A percentile compares a stretch with the other conserved stretches of the same genome.
Evolutionary conservation across 2,329 filamentous ascomycete species (phyloP).

Genomic region (Fusarium sp.): DNA sequence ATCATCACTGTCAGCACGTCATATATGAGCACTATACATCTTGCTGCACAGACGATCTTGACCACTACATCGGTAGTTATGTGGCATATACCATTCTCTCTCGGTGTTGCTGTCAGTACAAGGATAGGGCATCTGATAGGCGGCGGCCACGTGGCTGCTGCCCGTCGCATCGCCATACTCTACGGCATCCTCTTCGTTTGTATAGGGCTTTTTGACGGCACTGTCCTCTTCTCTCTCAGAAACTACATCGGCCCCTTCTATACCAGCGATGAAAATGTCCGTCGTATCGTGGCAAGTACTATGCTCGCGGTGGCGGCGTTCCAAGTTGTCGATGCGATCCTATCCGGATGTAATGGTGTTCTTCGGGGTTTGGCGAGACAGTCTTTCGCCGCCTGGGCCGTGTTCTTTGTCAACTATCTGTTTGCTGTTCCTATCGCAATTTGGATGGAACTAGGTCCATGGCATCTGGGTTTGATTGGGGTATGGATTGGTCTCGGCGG

Average conservation of each 20-base stretch:
- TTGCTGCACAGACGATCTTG: slow-evolving; percentile 60
- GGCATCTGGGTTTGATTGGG: slow-evolving; percentile 16
- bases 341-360: slow-evolving; percentile 36
- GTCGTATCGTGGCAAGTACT: slow-evolving; percentile 4
- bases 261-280: slow-evolving; percentile 20
- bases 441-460: slow-evolving; percentile 29
- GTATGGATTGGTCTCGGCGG: slow-evolving; percentile 38
- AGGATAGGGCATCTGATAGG: slow-evolving; percentile 35
- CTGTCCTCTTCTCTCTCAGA: slow-evolving; percentile 15
- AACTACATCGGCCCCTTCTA: slow-evolving; percentile 29
- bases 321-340: slow-evolving; percentile 24
- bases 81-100: slow-evolving; percentile 62
- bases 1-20: slow-evolving; percentile 62
- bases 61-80: slow-evolving; percentile 59
- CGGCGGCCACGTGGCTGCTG: slow-evolving; percentile 14
- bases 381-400: slow-evolving; percentile 32
- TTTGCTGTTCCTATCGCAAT: slow-evolving; percentile 32
- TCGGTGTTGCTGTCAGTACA: slow-evolving; percentile 55
- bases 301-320: slow-evolving; percentile 27
- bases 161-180: slow-evolving; percentile 19
- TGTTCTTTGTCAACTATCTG: slow-evolving; percentile 37
- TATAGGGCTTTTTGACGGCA: slow-evolving; percentile 23
- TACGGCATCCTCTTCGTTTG: slow-evolving; percentile 28
- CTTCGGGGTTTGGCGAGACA: slow-evolving; percentile 35
- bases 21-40: slow-evolving; percentile 60